Evolutionary conservation across 1,284 basidiomycete species (phyloP), one percentile per base, ranked within the genome.

Genomic region (Naganishia sp.): DNA sequence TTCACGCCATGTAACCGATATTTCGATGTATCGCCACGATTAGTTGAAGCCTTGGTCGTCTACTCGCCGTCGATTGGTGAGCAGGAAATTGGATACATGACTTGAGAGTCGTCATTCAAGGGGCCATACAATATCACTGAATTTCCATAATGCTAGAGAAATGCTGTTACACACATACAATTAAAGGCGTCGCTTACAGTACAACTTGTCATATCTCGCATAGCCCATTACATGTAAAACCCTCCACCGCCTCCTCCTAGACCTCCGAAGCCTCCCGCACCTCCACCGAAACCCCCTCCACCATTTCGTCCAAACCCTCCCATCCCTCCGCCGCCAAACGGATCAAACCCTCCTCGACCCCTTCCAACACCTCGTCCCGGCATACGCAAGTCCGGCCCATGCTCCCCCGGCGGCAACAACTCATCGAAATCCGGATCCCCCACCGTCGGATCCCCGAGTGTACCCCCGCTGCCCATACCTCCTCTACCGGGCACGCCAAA

Each of bases 371-470:
- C 67, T 6, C 56, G 47, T 13, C 71, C 71, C 39, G 71, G 65
- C 65, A 69, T 35, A 9, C 74, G 71, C 46, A 77, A 43, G 69
- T 79, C 77, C 1, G 78, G 78, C 10, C 77, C 78, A 67, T 68
- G 71, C 65, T 78, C 76, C 25, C 78, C 79, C 0, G 79, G 79
- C 17, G 79, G 79, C 1, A 76, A 73, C 70, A 80, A 49, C 68
- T 80, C 79, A 67, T 80, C 68, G 41, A 69, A 80, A 47, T 75
- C 75, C 31, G 71, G 69, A 71, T 77, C 77, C n/a, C 73, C 72
- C 17, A 69, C 51, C 70, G 67, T 9, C 75, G 75, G 23, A 13
- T 77, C 65, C 13, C 76, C 77, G 53, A 53, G 18, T 17, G 23
- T 18, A 67, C 71, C 60, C 17, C 35, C 53, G 23, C 49, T 15